A percentile compares a stretch with the other conserved stretches of the same genome.
phyloP scores from a whole-genome alignment of 2,329 filamentous ascomycete genomes.

The Exophiala xenobiotica region DNA sequence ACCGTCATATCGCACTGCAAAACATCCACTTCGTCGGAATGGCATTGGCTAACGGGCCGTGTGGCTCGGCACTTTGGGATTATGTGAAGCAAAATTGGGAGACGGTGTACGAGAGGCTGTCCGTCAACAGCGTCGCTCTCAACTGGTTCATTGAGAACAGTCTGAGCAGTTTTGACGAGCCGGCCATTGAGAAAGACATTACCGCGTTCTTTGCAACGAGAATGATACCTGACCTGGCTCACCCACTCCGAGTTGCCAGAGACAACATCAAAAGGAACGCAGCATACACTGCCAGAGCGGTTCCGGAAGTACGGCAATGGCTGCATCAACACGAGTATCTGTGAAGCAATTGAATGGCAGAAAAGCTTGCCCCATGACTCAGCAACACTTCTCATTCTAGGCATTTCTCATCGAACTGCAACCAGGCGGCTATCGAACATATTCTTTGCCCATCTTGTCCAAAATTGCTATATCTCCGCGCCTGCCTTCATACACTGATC shows the following conservation, averaged over 20 bases:
- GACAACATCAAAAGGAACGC: conserved; percentile 82
- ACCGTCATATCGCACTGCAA: conserved; percentile 75
- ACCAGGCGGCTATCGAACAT: too few species aligned
- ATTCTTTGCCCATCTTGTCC: too few species aligned
- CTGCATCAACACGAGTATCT: not conserved
- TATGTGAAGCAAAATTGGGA: conserved; percentile 83
- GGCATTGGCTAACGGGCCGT: conserved; percentile 68
- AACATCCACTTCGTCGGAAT: conserved; percentile 80
- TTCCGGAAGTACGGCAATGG: not conserved
- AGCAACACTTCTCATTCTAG: too few species aligned
- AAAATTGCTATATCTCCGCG: too few species aligned
- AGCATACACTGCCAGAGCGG: conserved; percentile 60
- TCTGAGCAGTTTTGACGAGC: conserved; percentile 73
- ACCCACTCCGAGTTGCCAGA: conserved; percentile 77
- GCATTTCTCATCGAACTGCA: too few species aligned
- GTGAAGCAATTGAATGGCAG: not conserved
- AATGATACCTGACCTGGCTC: conserved; percentile 80
- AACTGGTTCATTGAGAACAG: conserved; percentile 80
- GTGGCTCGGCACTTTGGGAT: conserved; percentile 72
- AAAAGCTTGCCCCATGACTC: not conserved
- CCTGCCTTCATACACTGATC: too few species aligned
- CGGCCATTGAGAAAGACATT: conserved; percentile 70
- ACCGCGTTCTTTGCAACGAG: conserved; percentile 77
- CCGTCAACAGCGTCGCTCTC: conserved; percentile 77
- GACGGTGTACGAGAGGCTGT: conserved; percentile 67